phyloP scores from a whole-genome alignment of 345 rosid genomes.

The Punica granatum region DNA sequence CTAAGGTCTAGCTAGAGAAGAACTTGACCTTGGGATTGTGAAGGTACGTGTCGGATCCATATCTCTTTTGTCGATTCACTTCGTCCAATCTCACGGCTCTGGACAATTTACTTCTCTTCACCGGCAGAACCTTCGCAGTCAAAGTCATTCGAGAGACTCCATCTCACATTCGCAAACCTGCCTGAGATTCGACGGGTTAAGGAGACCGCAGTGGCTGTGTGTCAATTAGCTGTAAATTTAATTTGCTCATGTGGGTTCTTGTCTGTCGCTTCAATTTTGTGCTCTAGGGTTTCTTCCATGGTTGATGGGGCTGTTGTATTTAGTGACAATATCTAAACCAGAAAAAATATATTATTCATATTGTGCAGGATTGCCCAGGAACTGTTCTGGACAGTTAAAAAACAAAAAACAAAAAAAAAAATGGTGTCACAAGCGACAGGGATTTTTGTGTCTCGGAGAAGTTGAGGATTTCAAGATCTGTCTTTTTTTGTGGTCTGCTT shows the following conservation, averaged over 20 bases:
- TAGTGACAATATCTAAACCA: too few relatives aligned
- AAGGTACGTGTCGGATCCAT: not conserved
- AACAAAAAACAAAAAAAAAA: not conserved
- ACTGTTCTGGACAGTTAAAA: not conserved
- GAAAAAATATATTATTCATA: not conserved
- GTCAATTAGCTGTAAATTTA: too few relatives aligned
- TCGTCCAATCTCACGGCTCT: not conserved
- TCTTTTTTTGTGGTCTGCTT: not conserved
- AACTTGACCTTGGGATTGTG: not conserved
- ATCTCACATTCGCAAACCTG: not conserved
- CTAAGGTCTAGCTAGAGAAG: not conserved
- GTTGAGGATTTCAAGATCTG: slow-evolving; percentile 31
- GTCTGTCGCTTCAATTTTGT: not conserved
- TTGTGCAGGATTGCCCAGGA: too few relatives aligned
- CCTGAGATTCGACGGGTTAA: too few relatives aligned
- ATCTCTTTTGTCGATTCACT: not conserved
- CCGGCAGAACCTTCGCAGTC: not conserved
- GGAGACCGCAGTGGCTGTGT: not conserved
- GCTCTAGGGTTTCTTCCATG: not conserved
- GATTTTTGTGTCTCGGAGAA: slow-evolving; percentile 28
- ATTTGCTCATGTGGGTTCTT: not conserved
- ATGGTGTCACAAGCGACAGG: not conserved
- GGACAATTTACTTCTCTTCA: not conserved
- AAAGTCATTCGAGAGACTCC: not conserved
- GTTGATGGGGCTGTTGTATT: not conserved